These are phyloP conservation scores for Candida oleophila DNA, from an alignment of 805 yeast species.

Conservation along the genomic window DNA sequence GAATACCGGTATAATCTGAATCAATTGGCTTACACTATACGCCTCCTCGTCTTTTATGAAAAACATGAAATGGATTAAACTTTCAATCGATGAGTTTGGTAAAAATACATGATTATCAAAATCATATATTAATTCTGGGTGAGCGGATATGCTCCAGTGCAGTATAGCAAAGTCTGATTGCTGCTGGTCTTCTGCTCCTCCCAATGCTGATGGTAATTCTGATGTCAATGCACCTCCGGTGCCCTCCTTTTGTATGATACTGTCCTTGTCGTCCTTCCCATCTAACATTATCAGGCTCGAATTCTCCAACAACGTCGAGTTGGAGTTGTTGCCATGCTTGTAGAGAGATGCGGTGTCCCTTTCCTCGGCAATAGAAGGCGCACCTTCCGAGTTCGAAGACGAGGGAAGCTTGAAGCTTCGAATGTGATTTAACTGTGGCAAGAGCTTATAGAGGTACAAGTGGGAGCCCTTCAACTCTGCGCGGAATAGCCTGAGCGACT, in stretches of 20 bases:
- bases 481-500: conserved; percentile 48
- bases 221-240: background rate
- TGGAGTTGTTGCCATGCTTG: conserved; percentile 16
- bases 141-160: conserved; percentile 29
- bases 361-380: background rate
- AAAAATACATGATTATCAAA: conserved; percentile 36
- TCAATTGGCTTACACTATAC: conserved; percentile 16
- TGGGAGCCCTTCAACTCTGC: conserved; percentile 72
- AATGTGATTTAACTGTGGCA: conserved; percentile 32
- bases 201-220: background rate
- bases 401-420: conserved; percentile 2
- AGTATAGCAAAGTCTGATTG: background rate
- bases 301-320: conserved; percentile 3
- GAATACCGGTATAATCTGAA: conserved; percentile 32
- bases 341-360: conserved; percentile 8
- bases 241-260: conserved; percentile 1
- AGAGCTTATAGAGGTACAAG: conserved; percentile 60
- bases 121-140: conserved; percentile 46
- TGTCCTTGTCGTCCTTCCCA: background rate
- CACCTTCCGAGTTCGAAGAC: background rate
- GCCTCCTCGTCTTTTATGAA: conserved; percentile 19
- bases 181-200: background rate
- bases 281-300: background rate
- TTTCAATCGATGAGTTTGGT: conserved; percentile 61
- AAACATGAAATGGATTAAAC: conserved; percentile 72